Base-by-base conservation (phyloP, 352 stramenopile species). In the Pythium brachiatum region DNA sequence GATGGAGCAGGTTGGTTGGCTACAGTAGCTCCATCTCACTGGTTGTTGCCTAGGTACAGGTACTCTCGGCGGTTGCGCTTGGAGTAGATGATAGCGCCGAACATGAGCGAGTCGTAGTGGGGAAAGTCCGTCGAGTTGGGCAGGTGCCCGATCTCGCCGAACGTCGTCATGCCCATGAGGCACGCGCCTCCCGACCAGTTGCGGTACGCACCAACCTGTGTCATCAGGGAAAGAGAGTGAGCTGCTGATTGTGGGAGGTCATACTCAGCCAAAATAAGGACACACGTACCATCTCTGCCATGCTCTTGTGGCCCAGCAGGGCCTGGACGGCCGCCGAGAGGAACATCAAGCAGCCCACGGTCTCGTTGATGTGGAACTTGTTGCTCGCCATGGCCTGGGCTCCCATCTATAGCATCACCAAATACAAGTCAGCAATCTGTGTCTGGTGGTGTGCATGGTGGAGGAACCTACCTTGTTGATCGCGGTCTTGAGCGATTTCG, bases 81-180 rank as follows among this genome's bases (percentile, higher is more conserved):
- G 51, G 83, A 93, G 63, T 90, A 95, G 67, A 93, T 88, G 58
- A 95, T 86, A 32, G 82, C 83, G 18, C 84, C 85, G 54, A 95
- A 95, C 86, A 95, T 95, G 72, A 95, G 83, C 69, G 84, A 92
- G 57, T 95, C 86, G 55, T 93, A 95, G 71, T 94, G 86, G 38
- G 86, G 86, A 38, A 89, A 85, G 64, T 91, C 80, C 62, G 77
- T 91, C 65, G 80, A 86, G 60, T 92, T 81, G 15, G 80, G 79
- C 62, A 95, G 46, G 61, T 94, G 86, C 3, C 86, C 86, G 50
- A 95, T 92, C 73, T 95, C 83, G 16, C 86, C 86, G 57, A 94
- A 95, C 38, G 86, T 92, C 34, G 86, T 95, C 79, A 95, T 90
- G 60, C 84, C 84, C 80, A 95, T 91, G 44, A 95, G 72, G 4